phyloP scores from a whole-genome alignment of 2,329 filamentous ascomycete species.

The Chrysoporthe puriensis region DNA sequence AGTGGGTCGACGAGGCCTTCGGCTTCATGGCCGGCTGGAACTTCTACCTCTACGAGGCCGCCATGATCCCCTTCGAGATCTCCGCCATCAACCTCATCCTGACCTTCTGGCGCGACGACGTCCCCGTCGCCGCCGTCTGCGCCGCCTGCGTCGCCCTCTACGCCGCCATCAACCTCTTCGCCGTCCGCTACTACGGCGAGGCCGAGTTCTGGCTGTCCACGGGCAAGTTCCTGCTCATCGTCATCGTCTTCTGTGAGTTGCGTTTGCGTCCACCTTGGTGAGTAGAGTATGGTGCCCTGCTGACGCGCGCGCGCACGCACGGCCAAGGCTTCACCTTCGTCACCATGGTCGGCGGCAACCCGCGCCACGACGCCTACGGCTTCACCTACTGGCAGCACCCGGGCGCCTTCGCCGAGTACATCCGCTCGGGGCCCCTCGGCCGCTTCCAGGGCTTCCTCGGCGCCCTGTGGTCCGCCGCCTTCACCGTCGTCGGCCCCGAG shows the following conservation, averaged over 20 bases:
- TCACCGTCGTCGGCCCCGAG: constrained; percentile 68
- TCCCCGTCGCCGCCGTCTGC: constrained; percentile 56
- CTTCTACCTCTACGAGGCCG: constrained; percentile 47
- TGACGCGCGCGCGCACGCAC: not conserved
- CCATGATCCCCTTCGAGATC: constrained; percentile 47
- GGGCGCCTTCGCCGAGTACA: constrained; percentile 64
- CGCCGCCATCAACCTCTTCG: constrained; percentile 62
- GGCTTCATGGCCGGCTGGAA: constrained; percentile 59
- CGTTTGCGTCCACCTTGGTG: too few species aligned
- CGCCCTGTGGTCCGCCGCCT: constrained; percentile 66
- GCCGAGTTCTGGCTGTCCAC: constrained; percentile 71
- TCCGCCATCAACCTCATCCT: constrained; percentile 46
- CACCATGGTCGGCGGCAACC: constrained; percentile 79
- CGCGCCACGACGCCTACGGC: constrained; percentile 67
- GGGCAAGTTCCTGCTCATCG: constrained; percentile 68
- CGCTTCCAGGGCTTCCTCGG: constrained; percentile 72
- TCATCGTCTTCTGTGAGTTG: constrained; percentile 60
- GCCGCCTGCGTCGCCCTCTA: constrained; percentile 59
- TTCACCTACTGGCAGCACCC: constrained; percentile 70
- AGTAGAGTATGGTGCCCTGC: too few species aligned
- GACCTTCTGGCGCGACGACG: constrained; percentile 51
- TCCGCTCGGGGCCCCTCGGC: constrained; percentile 64
- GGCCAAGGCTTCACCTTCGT: constrained; percentile 67
- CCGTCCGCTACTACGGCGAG: constrained; percentile 69
- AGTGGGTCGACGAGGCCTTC: constrained; percentile 67